Evolutionary conservation across 2,329 filamentous ascomycete genomes (phyloP), one percentile per base, ranked within the genome.

Genomic region (Venturia aucupariae): DNA sequence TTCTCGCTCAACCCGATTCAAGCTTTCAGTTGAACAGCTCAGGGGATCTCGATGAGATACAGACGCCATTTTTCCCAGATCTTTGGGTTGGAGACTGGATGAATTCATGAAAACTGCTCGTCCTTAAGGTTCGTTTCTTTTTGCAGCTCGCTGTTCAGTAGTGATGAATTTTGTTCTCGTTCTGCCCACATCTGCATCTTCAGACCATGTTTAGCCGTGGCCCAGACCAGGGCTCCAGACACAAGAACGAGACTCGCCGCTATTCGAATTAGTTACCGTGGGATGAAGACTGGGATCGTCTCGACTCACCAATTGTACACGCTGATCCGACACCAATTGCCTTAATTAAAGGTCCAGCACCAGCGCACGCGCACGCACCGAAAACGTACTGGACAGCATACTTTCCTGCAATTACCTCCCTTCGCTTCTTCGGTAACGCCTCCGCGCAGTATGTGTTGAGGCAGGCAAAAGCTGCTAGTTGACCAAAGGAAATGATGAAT

Each of bases 361-460:
- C 66, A 10, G 69, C 71, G 42, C 63, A 73, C 10, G 69, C 66
- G 5, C 63, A 66, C 10, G 72, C 72, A 1, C 66, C 63, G 62
- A 70, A 72, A 5, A 66, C 64, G 60, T 73, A 74, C 67, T 74
- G 72, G 13, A 75, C 64, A n/a, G 72, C 55, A 46, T 74, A 75
- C 64, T 75, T 75, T 10, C 68, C 68, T 10, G 67, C 68, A n/a
- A 74, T 71, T 17, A 71, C 69, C 55, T 71, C 70, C 13, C 65
- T 62, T 15, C 71, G 65, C 19, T 67, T 66, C 7, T 67, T 57
- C 19, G 71, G 71, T 48, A 71, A 64, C 19, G 68, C 71, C 62
- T 73, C 71, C 17, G 75, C 75, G 42, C 74, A 72, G 62, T 77
- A 78, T 0, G 76, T 78, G 63, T 78, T 78, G 22, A 78, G 61